A percentile compares a stretch with the other conserved stretches of the same genome.
Conservation (phyloP, 192 early-diverging fungal species). For the Coemansia sp. region DNA sequence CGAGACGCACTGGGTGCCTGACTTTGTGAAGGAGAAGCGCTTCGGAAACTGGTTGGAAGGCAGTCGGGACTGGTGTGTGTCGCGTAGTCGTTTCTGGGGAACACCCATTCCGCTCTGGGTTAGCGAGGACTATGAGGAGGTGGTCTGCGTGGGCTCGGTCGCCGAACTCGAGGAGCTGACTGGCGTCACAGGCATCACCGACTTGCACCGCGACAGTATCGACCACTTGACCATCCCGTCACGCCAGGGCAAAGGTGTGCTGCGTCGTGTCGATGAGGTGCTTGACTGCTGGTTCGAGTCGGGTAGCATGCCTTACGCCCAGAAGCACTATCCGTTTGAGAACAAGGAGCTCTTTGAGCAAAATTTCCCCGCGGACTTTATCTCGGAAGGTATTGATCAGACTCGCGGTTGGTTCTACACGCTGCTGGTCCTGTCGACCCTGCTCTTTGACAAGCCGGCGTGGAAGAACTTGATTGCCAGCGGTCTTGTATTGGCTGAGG, state of each 20-base stretch:
- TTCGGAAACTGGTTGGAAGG: conserved; percentile 97
- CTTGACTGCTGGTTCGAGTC: conserved; percentile 99
- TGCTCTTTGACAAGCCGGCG: conserved; percentile 92
- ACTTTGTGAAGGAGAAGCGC: conserved; percentile 94
- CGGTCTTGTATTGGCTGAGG: conserved; percentile 92
- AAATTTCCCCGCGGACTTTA: conserved; percentile 98
- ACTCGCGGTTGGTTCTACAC: conserved; percentile 99
- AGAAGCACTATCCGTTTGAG: conserved; percentile 99
- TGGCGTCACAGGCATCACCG: conserved; percentile 81
- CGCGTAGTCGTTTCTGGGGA: conserved; percentile 98
- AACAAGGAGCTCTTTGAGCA: conserved; percentile 84
- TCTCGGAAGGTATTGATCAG: conserved; percentile 99
- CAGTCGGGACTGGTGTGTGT: conserved; percentile 97
- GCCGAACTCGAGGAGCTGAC: conserved; percentile 86
- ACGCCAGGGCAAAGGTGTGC: conserved; percentile 76
- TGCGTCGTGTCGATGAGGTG: conserved; percentile 91
- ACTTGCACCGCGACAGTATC: conserved; percentile 96
- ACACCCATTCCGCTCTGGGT: conserved; percentile 99
- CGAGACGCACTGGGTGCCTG: conserved; percentile 93
- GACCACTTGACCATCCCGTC: conserved; percentile 98
- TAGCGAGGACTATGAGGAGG: conserved; percentile 87
- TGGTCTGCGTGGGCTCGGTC: conserved; percentile 89
- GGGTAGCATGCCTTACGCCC: conserved; percentile 98
- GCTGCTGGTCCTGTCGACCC: conserved; percentile 92
- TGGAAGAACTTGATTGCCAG: conserved; percentile 98